Base-by-base conservation (phyloP, 2,329 filamentous ascomycete species). In the Hysterium pulicare region DNA sequence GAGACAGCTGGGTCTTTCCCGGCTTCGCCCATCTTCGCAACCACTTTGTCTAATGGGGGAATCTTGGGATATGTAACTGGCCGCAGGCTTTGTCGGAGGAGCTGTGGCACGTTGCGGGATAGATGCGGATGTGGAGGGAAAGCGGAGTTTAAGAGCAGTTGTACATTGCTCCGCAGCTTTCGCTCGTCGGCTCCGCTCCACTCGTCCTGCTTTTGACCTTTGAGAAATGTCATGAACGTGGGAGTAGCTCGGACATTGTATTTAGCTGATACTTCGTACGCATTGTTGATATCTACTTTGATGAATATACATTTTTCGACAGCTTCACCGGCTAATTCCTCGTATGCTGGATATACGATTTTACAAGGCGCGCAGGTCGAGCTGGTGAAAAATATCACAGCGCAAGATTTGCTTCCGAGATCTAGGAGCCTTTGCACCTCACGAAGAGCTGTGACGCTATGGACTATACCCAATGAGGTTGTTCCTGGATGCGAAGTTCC, bases 381-480 rank as follows among this genome's bases (percentile, higher is more conserved):
- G 3, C 88, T 95, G 0, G 91, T 96, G 70, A 97, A 97, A 73
- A 96, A 96, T 43, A 96, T 77, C 28, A 91, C 79, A 0, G 87
- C 87, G 46, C 84, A 89, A 1, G 85, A 83, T 4, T 77, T 73
- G 21, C 74, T 74, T 0, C 86, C 85, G 2, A 71, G 69, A 1
- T 70, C 62, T 5, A 93, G 71, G 2, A 84, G 68, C 15, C 69
- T 69, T 28, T 88, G 76, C 1, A 93, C 68, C 21, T 84, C 78
- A 4, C 69, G 65, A 4, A 84, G 65, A 17, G 71, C 81, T 20
- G 74, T 79, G 6, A 84, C 77, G 44, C 78, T 77, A 44, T 79
- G 77, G 15, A 94, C 86, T 24, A 67, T 71, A 3, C 74, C 74
- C 16, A 58, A 56, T n/a, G 36, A 6, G 8, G 36, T 30, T 28